Percentiles rank a stretch among this genome's conserved stretches.
Evolutionary conservation across 768 basidiomycete species (phyloP).

Genomic region (Pilatotrama ljubarskyi): DNA sequence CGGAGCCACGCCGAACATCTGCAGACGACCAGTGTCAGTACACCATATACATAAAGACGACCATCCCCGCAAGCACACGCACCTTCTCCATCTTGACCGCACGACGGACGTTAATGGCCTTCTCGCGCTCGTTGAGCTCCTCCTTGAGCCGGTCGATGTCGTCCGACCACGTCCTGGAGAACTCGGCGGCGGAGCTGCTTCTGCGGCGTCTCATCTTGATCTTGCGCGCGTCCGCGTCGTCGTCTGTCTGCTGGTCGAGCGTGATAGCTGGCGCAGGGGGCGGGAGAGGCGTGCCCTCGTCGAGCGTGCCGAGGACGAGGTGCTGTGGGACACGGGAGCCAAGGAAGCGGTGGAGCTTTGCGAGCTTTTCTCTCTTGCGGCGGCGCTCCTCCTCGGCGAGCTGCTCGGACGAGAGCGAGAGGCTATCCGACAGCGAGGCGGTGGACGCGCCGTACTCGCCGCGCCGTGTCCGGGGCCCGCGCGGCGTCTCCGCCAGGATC

Average conservation of each 20-base stretch:
- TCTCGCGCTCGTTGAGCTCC: conserved; percentile 70
- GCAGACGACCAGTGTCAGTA: conserved; percentile 13
- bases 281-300: conserved; percentile 33
- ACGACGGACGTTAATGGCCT: conserved; percentile 75
- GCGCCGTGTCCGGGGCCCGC: conserved; percentile 24
- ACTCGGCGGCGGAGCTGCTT: conserved; percentile 53
- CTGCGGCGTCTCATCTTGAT: conserved; percentile 51
- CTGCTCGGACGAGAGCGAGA: conserved; percentile 43
- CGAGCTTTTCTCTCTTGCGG: conserved; percentile 73
- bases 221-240: conserved; percentile 31
- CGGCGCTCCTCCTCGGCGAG: conserved; percentile 62
- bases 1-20: conserved; percentile 84
- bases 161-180: conserved; percentile 50
- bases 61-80: conserved; percentile 20
- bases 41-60: background rate
- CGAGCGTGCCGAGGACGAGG: conserved; percentile 57
- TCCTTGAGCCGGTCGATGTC: conserved; percentile 65
- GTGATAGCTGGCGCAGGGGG: conserved; percentile 28
- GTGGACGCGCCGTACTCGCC: conserved; percentile 38
- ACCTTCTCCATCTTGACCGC: conserved; percentile 91
- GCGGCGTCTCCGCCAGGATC: conserved; percentile 34
- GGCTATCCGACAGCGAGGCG: conserved; percentile 49
- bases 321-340: conserved; percentile 78
- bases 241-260: conserved; percentile 28
- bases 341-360: conserved; percentile 81